These are phyloP conservation scores for Xylariales sp. DNA, from an alignment of 2,329 filamentous ascomycete species.

Conservation along the genomic window DNA sequence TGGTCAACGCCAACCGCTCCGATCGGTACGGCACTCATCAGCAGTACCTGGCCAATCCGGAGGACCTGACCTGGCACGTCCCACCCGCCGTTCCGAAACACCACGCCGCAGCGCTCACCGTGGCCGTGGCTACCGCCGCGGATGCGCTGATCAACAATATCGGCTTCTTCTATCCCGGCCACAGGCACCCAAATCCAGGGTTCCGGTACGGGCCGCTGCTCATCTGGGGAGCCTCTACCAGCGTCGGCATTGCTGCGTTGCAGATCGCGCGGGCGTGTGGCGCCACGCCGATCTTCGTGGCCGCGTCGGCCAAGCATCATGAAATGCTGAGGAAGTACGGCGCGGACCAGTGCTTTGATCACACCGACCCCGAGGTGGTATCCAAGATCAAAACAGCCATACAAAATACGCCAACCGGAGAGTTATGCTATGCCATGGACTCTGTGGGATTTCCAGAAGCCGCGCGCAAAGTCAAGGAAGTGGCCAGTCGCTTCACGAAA, in stretches of 20 bases:
- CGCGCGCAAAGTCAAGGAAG: neutral
- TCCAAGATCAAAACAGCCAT: slow-evolving; percentile 4
- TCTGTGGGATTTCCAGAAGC: neutral
- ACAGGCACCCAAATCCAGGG: slow-evolving; percentile 3
- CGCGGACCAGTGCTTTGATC: slow-evolving; percentile 30
- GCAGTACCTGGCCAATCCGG: slow-evolving; percentile 1
- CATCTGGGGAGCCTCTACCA: slow-evolving; percentile 32
- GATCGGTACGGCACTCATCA: slow-evolving; percentile 7
- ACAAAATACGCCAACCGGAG: neutral
- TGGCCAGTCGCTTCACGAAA: neutral
- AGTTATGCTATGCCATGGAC: neutral
- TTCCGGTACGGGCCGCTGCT: slow-evolving; percentile 18
- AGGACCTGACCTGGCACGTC: neutral
- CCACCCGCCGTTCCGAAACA: slow-evolving; percentile 4
- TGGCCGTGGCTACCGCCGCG: slow-evolving; percentile 13
- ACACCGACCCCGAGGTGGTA: slow-evolving; percentile 16
- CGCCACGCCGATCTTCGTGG: slow-evolving; percentile 24
- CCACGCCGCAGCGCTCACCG: slow-evolving; percentile 12
- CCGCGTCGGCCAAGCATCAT: slow-evolving; percentile 25
- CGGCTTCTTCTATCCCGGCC: slow-evolving; percentile 10
- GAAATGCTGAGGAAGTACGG: slow-evolving; percentile 25
- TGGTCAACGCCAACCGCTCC: slow-evolving; percentile 2
- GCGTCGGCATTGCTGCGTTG: slow-evolving; percentile 28
- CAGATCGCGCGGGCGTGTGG: slow-evolving; percentile 29
- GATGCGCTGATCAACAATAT: slow-evolving; percentile 17